A percentile compares a stretch with the other conserved stretches of the same genome.
phyloP scores from a whole-genome alignment of 176 grass and related monocot species.

The Thalia dealbata region DNA sequence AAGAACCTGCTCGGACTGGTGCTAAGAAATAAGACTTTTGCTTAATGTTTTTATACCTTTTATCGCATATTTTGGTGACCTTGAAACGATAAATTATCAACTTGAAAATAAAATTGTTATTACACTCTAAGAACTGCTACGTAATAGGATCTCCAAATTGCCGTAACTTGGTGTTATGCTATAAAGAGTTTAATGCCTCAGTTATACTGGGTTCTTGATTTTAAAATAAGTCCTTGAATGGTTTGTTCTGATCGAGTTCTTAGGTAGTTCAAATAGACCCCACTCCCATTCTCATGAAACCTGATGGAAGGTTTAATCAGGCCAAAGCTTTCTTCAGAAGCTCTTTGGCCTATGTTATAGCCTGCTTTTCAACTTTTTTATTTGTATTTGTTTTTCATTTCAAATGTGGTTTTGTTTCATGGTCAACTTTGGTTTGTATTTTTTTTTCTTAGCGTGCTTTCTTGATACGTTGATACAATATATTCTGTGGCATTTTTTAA shows the following conservation, averaged over 20 bases:
- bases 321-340: background rate
- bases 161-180: background rate
- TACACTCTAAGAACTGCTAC: too few relatives aligned
- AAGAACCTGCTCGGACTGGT: background rate
- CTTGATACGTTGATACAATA: background rate
- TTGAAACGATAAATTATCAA: too few relatives aligned
- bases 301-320: background rate
- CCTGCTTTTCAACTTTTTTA: background rate
- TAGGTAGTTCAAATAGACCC: background rate
- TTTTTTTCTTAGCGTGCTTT: too few relatives aligned
- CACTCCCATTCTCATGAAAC: background rate
- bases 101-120: too few relatives aligned
- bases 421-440: background rate
- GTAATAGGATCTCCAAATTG: background rate
- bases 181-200: background rate
- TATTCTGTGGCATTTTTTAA: background rate
- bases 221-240: background rate
- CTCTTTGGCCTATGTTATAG: background rate
- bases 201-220: background rate
- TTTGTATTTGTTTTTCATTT: background rate
- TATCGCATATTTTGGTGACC: background rate
- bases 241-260: background rate
- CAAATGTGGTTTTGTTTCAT: background rate
- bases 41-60: background rate
- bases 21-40: background rate